Evolutionary conservation across 441 rosid genomes (phyloP).

Genomic region (Pelargonium citronellum): DNA sequence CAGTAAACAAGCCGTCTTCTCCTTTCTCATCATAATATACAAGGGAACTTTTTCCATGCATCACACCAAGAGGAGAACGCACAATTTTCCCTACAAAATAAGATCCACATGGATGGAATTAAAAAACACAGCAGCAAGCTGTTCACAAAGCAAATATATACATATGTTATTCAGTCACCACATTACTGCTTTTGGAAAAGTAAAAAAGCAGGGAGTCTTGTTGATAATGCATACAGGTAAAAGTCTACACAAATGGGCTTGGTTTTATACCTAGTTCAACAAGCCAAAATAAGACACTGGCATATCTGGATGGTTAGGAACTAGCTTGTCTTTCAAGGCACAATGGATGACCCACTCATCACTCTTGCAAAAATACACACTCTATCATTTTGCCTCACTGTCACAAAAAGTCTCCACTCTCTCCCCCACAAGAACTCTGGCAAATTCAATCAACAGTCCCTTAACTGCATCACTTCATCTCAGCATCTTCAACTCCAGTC

Average conservation of each 20-base stretch:
- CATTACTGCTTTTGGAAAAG: background rate
- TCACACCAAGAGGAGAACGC: slow-evolving; percentile 78
- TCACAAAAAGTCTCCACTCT: too few species aligned
- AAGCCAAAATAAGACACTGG: too few species aligned
- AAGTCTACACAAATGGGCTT: background rate
- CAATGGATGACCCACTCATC: too few species aligned
- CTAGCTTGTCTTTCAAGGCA: too few species aligned
- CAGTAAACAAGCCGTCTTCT: slow-evolving; percentile 73
- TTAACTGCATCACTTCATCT: too few species aligned
- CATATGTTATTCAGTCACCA: background rate
- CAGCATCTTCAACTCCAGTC: too few species aligned
- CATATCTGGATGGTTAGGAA: too few species aligned
- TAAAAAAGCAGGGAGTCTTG: background rate
- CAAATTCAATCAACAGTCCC: too few species aligned
- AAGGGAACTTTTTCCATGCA: slow-evolving; percentile 91
- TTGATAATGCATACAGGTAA: background rate
- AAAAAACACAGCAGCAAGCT: background rate
- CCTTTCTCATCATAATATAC: slow-evolving; percentile 84
- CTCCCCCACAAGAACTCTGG: too few species aligned
- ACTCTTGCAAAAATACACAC: too few species aligned
- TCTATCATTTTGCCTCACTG: too few species aligned
- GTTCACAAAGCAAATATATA: background rate
- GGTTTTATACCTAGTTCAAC: too few species aligned
- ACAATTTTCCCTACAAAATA: slow-evolving; percentile 70
- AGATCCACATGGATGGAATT: slow-evolving; percentile 5